Conservation (phyloP, 108 stramenopile species). For the Asterionellopsis glacialis region DNA sequence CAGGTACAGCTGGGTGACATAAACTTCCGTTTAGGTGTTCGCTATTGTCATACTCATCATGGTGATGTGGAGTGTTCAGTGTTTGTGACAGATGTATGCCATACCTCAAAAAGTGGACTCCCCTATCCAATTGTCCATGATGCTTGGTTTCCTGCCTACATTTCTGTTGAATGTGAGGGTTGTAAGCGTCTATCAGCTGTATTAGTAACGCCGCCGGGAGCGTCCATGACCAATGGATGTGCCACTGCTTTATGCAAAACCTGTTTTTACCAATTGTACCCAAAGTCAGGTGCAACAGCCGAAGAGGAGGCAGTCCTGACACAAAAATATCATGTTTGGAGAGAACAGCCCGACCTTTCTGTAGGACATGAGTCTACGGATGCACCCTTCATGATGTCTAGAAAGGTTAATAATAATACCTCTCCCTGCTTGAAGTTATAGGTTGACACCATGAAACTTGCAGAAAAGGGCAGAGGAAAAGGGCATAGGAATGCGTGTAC, state of each 20-base stretch:
- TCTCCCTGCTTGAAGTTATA: no score
- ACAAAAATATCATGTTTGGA: conserved; percentile 17
- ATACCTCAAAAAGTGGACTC: background rate
- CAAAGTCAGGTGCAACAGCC: conserved; percentile 5
- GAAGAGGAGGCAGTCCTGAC: conserved; percentile 7
- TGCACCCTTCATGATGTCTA: background rate
- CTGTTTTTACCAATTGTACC: conserved; percentile 15
- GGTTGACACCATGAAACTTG: no score
- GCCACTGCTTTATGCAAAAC: conserved; percentile 20
- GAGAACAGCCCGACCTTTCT: conserved; percentile 21
- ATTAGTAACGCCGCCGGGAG: conserved; percentile 14
- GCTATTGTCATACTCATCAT: conserved; percentile 65
- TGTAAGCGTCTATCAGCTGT: conserved; percentile 26
- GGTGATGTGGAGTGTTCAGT: conserved; percentile 46
- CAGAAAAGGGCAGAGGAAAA: no score
- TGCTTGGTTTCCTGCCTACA: conserved; percentile 28
- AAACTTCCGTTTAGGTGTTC: conserved; percentile 52
- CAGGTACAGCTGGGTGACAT: conserved; percentile 43
- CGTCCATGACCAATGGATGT: conserved; percentile 16
- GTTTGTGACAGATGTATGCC: conserved; percentile 29
- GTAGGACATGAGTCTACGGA: background rate
- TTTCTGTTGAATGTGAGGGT: conserved; percentile 30
- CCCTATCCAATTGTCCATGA: conserved; percentile 51
- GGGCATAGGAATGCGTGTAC: no score
- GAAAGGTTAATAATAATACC: no score